phyloP scores from a whole-genome alignment of 495 filamentous ascomycete genomes.

The Annulohypoxylon maeteangense region DNA sequence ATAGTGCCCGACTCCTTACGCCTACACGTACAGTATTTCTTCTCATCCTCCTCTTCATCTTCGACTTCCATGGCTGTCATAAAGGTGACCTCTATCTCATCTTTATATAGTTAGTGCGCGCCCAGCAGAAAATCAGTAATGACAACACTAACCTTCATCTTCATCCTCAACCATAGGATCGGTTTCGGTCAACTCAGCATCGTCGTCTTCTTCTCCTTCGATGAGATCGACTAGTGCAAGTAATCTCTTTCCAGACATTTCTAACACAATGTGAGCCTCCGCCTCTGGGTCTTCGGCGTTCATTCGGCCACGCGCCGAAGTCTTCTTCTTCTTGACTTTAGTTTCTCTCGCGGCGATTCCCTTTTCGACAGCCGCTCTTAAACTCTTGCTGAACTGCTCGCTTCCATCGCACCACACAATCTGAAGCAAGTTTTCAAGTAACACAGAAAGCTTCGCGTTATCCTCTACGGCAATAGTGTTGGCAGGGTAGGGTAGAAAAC shows the following conservation, averaged over 20 bases:
- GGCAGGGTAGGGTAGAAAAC: constrained; percentile 79
- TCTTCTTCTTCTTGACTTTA: constrained; percentile 60
- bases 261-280: constrained; percentile 49
- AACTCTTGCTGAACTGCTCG: constrained; percentile 50
- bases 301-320: constrained; percentile 52
- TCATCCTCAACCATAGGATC: constrained; percentile 33
- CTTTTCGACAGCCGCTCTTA: constrained; percentile 65
- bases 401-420: constrained; percentile 63
- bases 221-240: constrained; percentile 48
- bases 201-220: constrained; percentile 45
- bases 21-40: constrained; percentile 88
- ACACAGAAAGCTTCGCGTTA: constrained; percentile 82
- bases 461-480: constrained; percentile 69
- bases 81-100: constrained; percentile 28
- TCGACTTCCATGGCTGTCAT: constrained; percentile 53
- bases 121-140: background rate
- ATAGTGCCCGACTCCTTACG: constrained; percentile 94
- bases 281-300: constrained; percentile 48
- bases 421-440: constrained; percentile 77
- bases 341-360: constrained; percentile 73
- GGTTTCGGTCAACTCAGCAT: constrained; percentile 39
- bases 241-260: constrained; percentile 55
- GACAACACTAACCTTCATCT: constrained; percentile 20
- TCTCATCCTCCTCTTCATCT: constrained; percentile 82
- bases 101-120: constrained; percentile 9